Base-by-base conservation (phyloP, 768 basidiomycete genomes). In the Calocybe gangraenosa region DNA sequence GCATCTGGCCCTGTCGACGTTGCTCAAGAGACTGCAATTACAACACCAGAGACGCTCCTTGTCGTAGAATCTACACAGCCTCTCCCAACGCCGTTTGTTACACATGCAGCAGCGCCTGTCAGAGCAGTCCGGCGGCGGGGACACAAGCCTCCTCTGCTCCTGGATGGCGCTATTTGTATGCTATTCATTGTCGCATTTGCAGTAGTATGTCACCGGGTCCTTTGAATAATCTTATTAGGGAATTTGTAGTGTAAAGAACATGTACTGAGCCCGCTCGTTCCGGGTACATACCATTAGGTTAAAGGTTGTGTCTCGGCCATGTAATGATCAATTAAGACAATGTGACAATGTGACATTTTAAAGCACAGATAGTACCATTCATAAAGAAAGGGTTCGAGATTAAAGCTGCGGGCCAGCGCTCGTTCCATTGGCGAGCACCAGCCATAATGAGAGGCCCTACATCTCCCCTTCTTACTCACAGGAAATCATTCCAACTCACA, bases 151-250 rank as follows among this genome's bases (percentile, higher is more conserved):
- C 58, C 87, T 28, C 33, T 49, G 19, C 62, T 87, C 18, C 67
- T 91, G 23, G 88, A 90, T 61, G 78, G 78, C 9, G 79, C 81
- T 21, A 90, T 91, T 48, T 82, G 83, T 60, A 70, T 89, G 38
- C 68, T 87, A 17, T 65, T 90, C 8, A 81, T 83, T 11, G 63
- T 89, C 46, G 73, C 82, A 38, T 76, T 84, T 55, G 81, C 78
- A 25, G 72, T 91, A 33, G 67, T 90, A 38, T 85, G 76, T 54
- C 75, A 82, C 48, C 72, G 85, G 58, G 63, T 77, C 42, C 63
- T 71, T 37, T 79, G 60, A 60, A 40, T 2, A 43, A 36, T 17
- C 40, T 34, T 47, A 48, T 54, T n/a, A n/a, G n/a, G n/a, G n/a
- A n/a, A n/a, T n/a, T n/a, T n/a, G n/a, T n/a, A n/a, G n/a, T n/a